These are phyloP conservation scores for Garcia nutans DNA, from an alignment of 345 rosid species.

Conservation along the genomic window DNA sequence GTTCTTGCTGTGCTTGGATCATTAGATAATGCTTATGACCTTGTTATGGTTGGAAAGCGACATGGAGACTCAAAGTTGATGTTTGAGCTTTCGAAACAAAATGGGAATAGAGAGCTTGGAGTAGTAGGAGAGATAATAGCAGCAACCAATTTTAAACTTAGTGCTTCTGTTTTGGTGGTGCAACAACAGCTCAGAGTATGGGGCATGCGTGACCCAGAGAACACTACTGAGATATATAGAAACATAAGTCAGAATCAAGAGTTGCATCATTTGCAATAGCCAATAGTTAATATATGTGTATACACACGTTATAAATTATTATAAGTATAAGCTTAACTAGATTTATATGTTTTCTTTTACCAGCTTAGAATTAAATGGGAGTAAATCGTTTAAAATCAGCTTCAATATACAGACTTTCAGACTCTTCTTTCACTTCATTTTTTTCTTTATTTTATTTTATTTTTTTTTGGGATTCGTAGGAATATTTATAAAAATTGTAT, in stretches of 20 bases:
- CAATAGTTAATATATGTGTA: too few species aligned
- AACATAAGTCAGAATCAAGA: not conserved
- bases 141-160: not conserved
- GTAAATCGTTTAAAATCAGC: too few species aligned
- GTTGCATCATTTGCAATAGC: too few species aligned
- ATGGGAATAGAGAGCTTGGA: slow-evolving; percentile 9
- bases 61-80: slow-evolving; percentile 20
- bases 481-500: too few species aligned
- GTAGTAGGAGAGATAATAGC: slow-evolving; percentile 16
- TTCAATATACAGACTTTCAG: too few species aligned
- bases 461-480: too few species aligned
- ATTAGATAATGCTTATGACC: slow-evolving; percentile 12
- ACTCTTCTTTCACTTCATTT: too few species aligned
- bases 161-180: slow-evolving; percentile 23
- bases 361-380: too few species aligned
- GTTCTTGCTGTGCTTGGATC: slow-evolving; percentile 3
- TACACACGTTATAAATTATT: too few species aligned
- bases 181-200: slow-evolving; percentile 30
- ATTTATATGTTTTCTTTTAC: too few species aligned
- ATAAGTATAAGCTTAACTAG: too few species aligned
- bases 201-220: slow-evolving; percentile 41
- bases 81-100: not conserved
- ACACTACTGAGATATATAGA: slow-evolving; percentile 18
- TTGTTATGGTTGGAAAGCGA: slow-evolving; percentile 25
- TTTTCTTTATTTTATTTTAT: too few species aligned